Evolutionary conservation across 2,329 filamentous ascomycete species (phyloP).

Genomic region (Colletotrichum tropicicola): DNA sequence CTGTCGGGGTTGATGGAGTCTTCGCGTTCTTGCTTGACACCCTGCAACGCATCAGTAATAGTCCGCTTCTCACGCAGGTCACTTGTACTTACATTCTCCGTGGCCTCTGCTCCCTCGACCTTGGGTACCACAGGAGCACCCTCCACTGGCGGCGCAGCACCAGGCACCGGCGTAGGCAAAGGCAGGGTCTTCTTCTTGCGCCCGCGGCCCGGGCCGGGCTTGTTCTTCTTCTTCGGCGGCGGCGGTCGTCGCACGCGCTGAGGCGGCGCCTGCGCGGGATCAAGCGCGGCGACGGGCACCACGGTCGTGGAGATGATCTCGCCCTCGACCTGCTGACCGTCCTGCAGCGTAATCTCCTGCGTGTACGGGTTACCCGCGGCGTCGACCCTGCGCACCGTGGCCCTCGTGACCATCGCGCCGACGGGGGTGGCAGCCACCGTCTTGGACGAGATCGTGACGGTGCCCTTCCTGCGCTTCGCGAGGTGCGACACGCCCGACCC

Average conservation of each 20-base stretch:
- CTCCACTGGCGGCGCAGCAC: conserved; percentile 39
- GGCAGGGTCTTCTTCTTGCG: conserved; percentile 78
- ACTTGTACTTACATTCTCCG: conserved; percentile 24
- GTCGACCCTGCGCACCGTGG: conserved; percentile 82
- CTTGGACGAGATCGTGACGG: conserved; percentile 64
- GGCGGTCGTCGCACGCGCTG: conserved; percentile 71
- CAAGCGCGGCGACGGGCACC: conserved; percentile 64
- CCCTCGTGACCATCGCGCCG: conserved; percentile 74
- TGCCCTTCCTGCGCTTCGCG: conserved; percentile 69
- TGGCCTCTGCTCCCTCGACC: conserved; percentile 19
- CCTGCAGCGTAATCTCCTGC: conserved; percentile 82
- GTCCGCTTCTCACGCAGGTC: background rate
- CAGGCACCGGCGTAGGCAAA: conserved; percentile 44
- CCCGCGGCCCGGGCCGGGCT: conserved; percentile 78
- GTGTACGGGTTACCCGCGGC: conserved; percentile 83
- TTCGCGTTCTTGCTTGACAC: conserved; percentile 53
- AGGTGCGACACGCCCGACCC: conserved; percentile 61
- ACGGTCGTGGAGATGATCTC: conserved; percentile 76
- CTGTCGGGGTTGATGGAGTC: conserved; percentile 56
- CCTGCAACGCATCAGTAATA: conserved; percentile 39
- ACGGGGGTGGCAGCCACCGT: conserved; percentile 52
- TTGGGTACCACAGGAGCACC: conserved; percentile 36
- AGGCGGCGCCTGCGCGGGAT: conserved; percentile 50
- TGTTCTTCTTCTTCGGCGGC: conserved; percentile 83
- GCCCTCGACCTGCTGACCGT: conserved; percentile 82